phyloP scores from a whole-genome alignment of 192 early-diverging fungal genomes.

The Coemansia sp. region DNA sequence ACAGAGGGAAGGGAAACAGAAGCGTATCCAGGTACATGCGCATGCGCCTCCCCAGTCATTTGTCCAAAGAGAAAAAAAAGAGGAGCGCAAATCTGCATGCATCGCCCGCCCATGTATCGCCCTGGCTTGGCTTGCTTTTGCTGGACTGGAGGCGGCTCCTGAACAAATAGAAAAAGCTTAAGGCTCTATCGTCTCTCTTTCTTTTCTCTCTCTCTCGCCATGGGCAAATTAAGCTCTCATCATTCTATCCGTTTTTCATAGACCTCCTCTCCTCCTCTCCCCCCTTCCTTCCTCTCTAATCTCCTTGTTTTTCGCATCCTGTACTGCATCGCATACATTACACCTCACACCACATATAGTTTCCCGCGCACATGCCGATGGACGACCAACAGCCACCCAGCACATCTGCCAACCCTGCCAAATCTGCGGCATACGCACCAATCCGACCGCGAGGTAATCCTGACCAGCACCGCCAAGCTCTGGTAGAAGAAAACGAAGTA shows the following conservation, averaged over 20 bases:
- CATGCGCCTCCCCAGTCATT: conserved; percentile 7
- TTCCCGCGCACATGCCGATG: neutral
- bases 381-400: conserved; percentile 6
- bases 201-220: neutral
- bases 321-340: neutral
- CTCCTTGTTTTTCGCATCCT: neutral
- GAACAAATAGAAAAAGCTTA: conserved; percentile 5
- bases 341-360: neutral
- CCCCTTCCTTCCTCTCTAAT: neutral
- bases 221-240: neutral
- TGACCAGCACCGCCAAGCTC: conserved; percentile 49
- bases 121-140: neutral
- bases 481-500: conserved; percentile 47
- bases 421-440: conserved; percentile 21
- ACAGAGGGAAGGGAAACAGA: too few relatives aligned
- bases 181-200: neutral
- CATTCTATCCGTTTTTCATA: neutral
- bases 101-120: neutral
- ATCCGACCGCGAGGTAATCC: conserved; percentile 53
- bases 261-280: neutral
- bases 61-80: neutral
- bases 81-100: conserved; percentile 5
- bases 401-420: too few relatives aligned
- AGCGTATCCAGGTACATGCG: neutral
- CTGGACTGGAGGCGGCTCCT: neutral